Percentiles rank a stretch among this genome's conserved stretches.
These are phyloP conservation scores for Trypanosoma lewisi DNA, from an alignment of 208 protist genomes.

Conservation along the genomic window DNA sequence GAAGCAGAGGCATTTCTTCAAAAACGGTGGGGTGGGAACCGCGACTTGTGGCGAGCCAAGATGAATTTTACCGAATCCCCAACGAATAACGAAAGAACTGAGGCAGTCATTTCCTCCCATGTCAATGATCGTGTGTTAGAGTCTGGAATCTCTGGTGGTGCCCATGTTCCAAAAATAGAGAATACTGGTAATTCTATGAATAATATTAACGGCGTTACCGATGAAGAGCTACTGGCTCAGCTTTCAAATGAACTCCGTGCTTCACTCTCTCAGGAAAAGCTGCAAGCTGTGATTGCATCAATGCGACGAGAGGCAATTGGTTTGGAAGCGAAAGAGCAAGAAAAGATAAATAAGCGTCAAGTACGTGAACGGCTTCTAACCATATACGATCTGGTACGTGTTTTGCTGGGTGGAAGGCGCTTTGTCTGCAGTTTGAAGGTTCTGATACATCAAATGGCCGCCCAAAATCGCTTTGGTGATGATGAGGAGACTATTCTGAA, in stretches of 20 bases:
- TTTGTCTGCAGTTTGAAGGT: constrained; percentile 29
- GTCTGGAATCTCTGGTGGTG: not conserved
- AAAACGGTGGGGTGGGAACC: constrained; percentile 8
- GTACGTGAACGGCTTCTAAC: constrained; percentile 57
- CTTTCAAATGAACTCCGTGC: constrained; percentile 67
- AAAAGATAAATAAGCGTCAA: constrained; percentile 49
- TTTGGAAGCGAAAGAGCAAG: constrained; percentile 38
- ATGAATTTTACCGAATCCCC: not conserved
- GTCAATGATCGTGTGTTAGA: not conserved
- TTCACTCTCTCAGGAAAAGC: constrained; percentile 54
- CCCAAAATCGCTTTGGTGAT: constrained; percentile 60
- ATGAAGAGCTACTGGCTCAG: constrained; percentile 34
- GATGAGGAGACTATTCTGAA: constrained; percentile 32
- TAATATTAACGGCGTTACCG: not conserved
- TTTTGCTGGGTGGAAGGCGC: constrained; percentile 43
- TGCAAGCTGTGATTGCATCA: constrained; percentile 53
- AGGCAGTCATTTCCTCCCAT: too few relatives aligned
- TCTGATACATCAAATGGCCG: constrained; percentile 43
- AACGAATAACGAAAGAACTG: not conserved
- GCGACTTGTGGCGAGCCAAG: not conserved
- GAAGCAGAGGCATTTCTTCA: constrained; percentile 17
- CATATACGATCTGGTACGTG: constrained; percentile 72
- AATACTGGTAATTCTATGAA: not conserved
- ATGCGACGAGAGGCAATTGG: constrained; percentile 56
- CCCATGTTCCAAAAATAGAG: too few relatives aligned